Evolutionary conservation across 805 yeast species (phyloP), one percentile per base, ranked within the genome.

Genomic region (Kazachstania bromeliacearum): DNA sequence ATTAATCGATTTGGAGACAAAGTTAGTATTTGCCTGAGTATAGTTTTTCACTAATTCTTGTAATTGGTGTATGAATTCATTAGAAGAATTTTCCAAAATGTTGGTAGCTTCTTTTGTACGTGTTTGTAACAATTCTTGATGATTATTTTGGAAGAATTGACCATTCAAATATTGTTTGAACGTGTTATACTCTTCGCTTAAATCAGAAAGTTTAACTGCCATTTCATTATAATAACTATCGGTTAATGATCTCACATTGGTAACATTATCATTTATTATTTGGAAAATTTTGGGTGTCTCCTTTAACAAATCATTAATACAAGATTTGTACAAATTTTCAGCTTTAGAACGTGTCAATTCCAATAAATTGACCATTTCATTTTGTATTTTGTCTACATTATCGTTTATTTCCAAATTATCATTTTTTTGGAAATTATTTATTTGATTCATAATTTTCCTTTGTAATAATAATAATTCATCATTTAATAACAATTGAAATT

Each of bases 111-210:
- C 40, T 18, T 51, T 51, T 3, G 51, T 44, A 28, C 53, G 57
- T 2, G 43, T 37, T 10, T 44, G 41, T 5, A 59, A 35, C 8
- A 55, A 24, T 24, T 46, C 53, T 34, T 46, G 47, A 35, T 47
- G 55, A 36, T 48, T 52, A 34, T 43, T 53, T 28, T 51, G 54
- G 35, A 57, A 55, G 21, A 58, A 52, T 14, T 55, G 47, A 18
- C 47, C 49, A 30, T 51, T 45, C 7, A 60, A 44, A 33, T 51
- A 59, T 17, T 52, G 53, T 28, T 48, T 55, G 28, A 59, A 42
- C 32, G 48, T 51, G 31, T 50, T 53, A 33, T 52, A 52, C 19
- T 57, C 60, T 33, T 57, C 60, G 30, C 57, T 52, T 7, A 57
- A 46, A 38, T 51, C 53, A 24, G 55, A 51, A 21, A 60, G 38